Conservation (phyloP, 2,329 filamentous ascomycete species). For the Penicillium sp. region DNA sequence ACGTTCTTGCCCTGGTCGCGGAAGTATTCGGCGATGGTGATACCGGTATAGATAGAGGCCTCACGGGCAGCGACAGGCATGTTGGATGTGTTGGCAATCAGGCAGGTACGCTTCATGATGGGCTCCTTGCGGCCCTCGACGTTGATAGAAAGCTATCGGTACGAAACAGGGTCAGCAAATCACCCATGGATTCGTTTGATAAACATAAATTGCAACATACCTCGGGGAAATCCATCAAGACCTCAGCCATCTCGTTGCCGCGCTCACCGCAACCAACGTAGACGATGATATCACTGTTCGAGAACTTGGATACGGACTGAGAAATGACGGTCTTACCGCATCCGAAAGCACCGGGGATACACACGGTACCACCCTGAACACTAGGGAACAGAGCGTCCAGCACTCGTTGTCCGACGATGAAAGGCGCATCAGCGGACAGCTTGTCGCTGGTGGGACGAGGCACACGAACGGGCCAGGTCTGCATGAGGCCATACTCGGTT, state of each 20-base stretch:
- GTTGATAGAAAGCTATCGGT: slow-evolving; percentile 76
- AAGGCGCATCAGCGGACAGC: slow-evolving; percentile 83
- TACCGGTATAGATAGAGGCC: slow-evolving; percentile 97
- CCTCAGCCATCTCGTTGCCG: slow-evolving; percentile 99
- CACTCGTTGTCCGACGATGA: slow-evolving; percentile 95
- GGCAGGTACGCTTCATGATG: slow-evolving; percentile 99
- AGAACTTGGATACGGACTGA: slow-evolving; percentile 99
- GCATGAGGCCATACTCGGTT: slow-evolving; percentile 96
- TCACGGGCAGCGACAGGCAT: slow-evolving; percentile 99
- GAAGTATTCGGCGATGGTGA: slow-evolving; percentile 95
- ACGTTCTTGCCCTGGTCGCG: slow-evolving; percentile 96
- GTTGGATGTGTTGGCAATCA: slow-evolving; percentile 99
- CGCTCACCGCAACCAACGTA: slow-evolving; percentile 95
- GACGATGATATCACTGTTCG: slow-evolving; percentile 98
- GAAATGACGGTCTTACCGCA: slow-evolving; percentile 99
- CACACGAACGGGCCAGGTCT: slow-evolving; percentile 96
- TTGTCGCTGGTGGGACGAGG: slow-evolving; percentile 92
- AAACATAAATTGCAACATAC: slow-evolving; percentile 38
- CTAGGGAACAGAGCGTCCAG: slow-evolving; percentile 94
- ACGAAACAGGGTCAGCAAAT: background rate
- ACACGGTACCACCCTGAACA: slow-evolving; percentile 96
- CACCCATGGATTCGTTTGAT: background rate
- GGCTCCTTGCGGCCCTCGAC: slow-evolving; percentile 93
- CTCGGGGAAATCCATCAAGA: slow-evolving; percentile 99
- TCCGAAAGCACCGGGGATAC: slow-evolving; percentile 96